phyloP scores from a whole-genome alignment of 805 yeast species.

The Teunomyces kruisii region DNA sequence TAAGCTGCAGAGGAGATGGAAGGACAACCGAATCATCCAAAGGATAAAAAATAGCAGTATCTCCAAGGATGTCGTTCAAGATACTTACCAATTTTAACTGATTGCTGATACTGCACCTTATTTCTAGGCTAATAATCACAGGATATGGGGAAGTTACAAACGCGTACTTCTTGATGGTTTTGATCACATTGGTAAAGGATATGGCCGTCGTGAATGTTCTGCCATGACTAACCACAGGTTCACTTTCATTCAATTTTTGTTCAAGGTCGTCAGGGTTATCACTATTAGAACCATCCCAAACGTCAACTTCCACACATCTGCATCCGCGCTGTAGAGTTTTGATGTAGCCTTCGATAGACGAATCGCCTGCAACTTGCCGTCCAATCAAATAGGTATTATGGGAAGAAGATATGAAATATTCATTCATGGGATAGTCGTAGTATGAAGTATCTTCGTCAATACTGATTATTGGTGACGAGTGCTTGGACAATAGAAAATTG shows the following conservation, averaged over 20 bases:
- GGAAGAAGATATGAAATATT: conserved; percentile 88
- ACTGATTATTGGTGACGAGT: conserved; percentile 18
- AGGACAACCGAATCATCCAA: conserved; percentile 21
- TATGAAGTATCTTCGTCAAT: conserved; percentile 14
- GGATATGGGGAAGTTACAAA: conserved; percentile 89
- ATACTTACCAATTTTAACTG: conserved; percentile 60
- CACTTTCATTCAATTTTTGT: conserved; percentile 28
- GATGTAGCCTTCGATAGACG: conserved; percentile 88
- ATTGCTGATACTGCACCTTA: conserved; percentile 68
- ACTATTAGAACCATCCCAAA: conserved; percentile 78
- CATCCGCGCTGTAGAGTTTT: conserved; percentile 89
- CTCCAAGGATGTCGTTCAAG: conserved; percentile 60
- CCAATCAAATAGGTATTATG: conserved; percentile 93
- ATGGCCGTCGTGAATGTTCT: conserved; percentile 76
- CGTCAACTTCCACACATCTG: conserved; percentile 89
- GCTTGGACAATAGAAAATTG: conserved; percentile 31
- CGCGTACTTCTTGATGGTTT: conserved; percentile 77
- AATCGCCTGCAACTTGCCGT: conserved; percentile 80
- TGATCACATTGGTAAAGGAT: conserved; percentile 65
- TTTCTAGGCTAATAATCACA: conserved; percentile 79
- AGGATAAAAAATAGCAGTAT: conserved; percentile 47
- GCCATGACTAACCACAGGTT: conserved; percentile 92
- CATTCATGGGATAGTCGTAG: conserved; percentile 62
- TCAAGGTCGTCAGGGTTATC: conserved; percentile 15
- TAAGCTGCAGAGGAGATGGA: conserved; percentile 75